Evolutionary conservation across 495 filamentous ascomycete genomes (phyloP).

Genomic region (Tetracladium setigerum): DNA sequence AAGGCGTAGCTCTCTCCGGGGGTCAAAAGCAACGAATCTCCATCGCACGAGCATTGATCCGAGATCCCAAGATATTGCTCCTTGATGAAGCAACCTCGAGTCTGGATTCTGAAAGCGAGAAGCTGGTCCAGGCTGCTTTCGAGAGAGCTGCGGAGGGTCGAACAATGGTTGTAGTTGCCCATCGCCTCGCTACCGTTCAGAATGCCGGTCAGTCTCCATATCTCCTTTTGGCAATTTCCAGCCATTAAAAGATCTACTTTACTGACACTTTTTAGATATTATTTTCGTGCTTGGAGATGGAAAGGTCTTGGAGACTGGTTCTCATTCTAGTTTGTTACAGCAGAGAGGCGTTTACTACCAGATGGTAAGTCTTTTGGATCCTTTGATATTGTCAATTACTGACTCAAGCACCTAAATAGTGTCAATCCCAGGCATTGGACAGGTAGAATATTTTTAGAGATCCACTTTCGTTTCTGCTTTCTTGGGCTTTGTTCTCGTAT

Average conservation of each 20-base stretch:
- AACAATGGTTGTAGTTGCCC: constrained; percentile 68
- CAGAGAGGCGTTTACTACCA: constrained; percentile 42
- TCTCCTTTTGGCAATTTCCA: too few relatives aligned
- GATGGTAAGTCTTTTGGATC: constrained; percentile 26
- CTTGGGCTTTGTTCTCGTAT: too few relatives aligned
- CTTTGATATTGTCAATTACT: neutral
- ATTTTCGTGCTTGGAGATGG: constrained; percentile 45
- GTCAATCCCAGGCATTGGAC: constrained; percentile 18
- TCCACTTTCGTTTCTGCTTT: too few relatives aligned
- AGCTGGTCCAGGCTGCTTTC: constrained; percentile 61
- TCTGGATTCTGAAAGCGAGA: constrained; percentile 69
- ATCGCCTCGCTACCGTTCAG: constrained; percentile 46
- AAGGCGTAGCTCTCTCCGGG: constrained; percentile 59
- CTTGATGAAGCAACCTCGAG: constrained; percentile 74
- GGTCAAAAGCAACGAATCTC: constrained; percentile 72
- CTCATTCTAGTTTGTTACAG: constrained; percentile 38
- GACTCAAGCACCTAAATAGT: constrained; percentile 15
- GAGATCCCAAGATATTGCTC: constrained; percentile 61
- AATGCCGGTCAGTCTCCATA: constrained; percentile 23
- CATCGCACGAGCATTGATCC: constrained; percentile 68
- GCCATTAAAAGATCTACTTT: too few relatives aligned
- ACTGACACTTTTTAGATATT: constrained; percentile 24
- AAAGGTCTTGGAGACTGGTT: constrained; percentile 45
- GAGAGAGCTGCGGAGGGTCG: constrained; percentile 49
- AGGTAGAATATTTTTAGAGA: constrained; percentile 1